phyloP scores from a whole-genome alignment of 768 basidiomycete species.

The Naganishia randhawae region DNA sequence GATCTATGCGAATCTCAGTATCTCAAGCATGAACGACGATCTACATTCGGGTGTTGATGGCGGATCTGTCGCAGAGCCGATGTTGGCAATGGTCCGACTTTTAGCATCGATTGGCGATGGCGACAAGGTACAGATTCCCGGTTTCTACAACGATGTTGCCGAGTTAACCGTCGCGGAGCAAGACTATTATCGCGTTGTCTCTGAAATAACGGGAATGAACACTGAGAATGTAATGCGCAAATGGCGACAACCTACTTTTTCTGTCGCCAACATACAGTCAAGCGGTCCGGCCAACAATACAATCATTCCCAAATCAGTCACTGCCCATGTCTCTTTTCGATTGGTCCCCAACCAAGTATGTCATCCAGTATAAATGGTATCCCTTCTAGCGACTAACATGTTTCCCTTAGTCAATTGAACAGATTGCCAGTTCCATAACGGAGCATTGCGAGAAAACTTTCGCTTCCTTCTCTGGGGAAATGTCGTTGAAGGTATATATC shows the following conservation, averaged over 20 bases:
- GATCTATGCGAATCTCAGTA: slow-evolving; percentile 77
- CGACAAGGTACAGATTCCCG: slow-evolving; percentile 65
- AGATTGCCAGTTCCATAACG: slow-evolving; percentile 62
- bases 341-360: slow-evolving; percentile 82
- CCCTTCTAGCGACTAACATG: not conserved
- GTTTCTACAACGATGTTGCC: slow-evolving; percentile 75
- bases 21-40: slow-evolving; percentile 70
- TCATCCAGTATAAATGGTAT: not conserved
- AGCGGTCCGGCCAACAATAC: slow-evolving; percentile 68
- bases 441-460: slow-evolving; percentile 63
- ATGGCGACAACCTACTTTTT: slow-evolving; percentile 88
- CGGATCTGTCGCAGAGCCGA: slow-evolving; percentile 79
- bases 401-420: slow-evolving; percentile 57
- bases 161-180: slow-evolving; percentile 65
- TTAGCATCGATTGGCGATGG: slow-evolving; percentile 66
- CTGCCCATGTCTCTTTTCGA: slow-evolving; percentile 80
- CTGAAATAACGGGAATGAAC: slow-evolving; percentile 64
- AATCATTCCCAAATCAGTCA: slow-evolving; percentile 79
- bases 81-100: slow-evolving; percentile 86
- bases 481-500: slow-evolving; percentile 63
- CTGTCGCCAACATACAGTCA: slow-evolving; percentile 76
- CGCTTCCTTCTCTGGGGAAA: slow-evolving; percentile 61
- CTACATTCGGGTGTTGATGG: slow-evolving; percentile 93
- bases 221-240: slow-evolving; percentile 67
- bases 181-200: slow-evolving; percentile 64